Base-by-base conservation (phyloP, 371 early-diverging fungal species). In the Haplosporangium sp. region DNA sequence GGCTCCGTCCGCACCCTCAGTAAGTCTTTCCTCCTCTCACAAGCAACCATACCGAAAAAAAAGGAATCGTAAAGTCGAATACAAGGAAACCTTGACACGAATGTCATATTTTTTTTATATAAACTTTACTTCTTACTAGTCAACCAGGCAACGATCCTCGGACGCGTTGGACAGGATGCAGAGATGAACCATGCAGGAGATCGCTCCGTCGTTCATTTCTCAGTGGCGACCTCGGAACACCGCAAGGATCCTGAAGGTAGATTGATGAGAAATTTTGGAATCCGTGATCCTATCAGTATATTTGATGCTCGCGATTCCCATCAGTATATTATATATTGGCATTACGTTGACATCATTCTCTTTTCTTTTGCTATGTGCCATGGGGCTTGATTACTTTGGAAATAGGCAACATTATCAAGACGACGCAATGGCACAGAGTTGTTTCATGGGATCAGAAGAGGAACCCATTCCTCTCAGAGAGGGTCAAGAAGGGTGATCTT, bases 371-470 rank as follows among this genome's bases (percentile, higher is more conserved):
- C 23, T 23, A 37, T 47, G 13, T 50, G n/a, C n/a, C n/a, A n/a
- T n/a, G n/a, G n/a, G n/a, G n/a, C n/a, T n/a, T n/a, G n/a, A n/a
- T n/a, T n/a, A n/a, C n/a, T n/a, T n/a, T n/a, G n/a, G 37, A 20
- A 14, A 47, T 74, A 89, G 89, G 86, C 48, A 85, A 86, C 67
- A 59, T 86, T 59, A 73, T 89, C 64, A 86, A 86, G 73, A 83
- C 83, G 23, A 89, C 89, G 14, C 89, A 89, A 68, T 89, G 89
- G 89, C 89, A 89, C 65, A 86, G 87, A 45, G 71, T 89, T 66
- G 68, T 77, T 16, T 83, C 83, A 6, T 89, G 87, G 87, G 74
- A 83, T 46, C 62, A 81, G 41, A 74, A 75, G 46, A 68, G 41
- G 59, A 81, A 81, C 76, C 69, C 83, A 1, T 86, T 81, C 81